phyloP scores from a whole-genome alignment of 768 basidiomycete species.

The Psilocybe tampanensis region DNA sequence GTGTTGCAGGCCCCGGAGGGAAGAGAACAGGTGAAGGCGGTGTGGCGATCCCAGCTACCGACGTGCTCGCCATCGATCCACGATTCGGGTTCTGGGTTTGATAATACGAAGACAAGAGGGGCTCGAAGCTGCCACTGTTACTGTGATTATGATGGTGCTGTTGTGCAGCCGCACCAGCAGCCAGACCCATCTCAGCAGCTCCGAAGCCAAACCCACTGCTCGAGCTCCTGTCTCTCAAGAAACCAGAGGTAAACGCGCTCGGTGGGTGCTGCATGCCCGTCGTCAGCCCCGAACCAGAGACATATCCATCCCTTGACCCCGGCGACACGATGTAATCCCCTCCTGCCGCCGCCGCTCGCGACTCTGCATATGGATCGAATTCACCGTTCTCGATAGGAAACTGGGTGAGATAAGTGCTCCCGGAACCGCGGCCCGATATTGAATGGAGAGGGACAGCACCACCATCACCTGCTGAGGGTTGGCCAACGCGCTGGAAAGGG shows the following conservation, averaged over 20 bases:
- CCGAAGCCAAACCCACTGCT: slow-evolving; percentile 31
- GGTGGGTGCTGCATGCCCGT: slow-evolving; percentile 40
- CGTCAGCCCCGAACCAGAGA: slow-evolving; percentile 35
- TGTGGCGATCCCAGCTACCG: not conserved
- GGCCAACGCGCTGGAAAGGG: slow-evolving; percentile 9
- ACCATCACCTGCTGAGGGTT: not conserved
- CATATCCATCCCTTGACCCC: slow-evolving; percentile 40
- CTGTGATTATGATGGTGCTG: slow-evolving; percentile 29
- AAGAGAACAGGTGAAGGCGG: slow-evolving; percentile 1
- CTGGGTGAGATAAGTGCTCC: slow-evolving; percentile 33
- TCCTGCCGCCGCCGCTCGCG: not conserved
- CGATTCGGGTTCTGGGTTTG: not conserved
- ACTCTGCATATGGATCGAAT: slow-evolving; percentile 54
- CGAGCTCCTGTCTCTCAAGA: slow-evolving; percentile 33
- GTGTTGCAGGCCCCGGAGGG: not conserved
- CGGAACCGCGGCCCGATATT: slow-evolving; percentile 31
- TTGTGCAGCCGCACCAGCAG: not conserved
- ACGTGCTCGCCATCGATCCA: not conserved
- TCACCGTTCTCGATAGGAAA: slow-evolving; percentile 15
- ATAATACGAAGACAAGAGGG: slow-evolving; percentile 24
- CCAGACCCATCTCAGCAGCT: slow-evolving; percentile 20
- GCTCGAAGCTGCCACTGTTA: slow-evolving; percentile 26
- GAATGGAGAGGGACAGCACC: slow-evolving; percentile 21
- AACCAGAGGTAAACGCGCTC: slow-evolving; percentile 26
- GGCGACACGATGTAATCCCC: slow-evolving; percentile 39